A percentile compares a stretch with the other conserved stretches of the same genome.
Conservation (phyloP, 225 moss, liverwort and hornwort genomes). For the Asterella californica region DNA sequence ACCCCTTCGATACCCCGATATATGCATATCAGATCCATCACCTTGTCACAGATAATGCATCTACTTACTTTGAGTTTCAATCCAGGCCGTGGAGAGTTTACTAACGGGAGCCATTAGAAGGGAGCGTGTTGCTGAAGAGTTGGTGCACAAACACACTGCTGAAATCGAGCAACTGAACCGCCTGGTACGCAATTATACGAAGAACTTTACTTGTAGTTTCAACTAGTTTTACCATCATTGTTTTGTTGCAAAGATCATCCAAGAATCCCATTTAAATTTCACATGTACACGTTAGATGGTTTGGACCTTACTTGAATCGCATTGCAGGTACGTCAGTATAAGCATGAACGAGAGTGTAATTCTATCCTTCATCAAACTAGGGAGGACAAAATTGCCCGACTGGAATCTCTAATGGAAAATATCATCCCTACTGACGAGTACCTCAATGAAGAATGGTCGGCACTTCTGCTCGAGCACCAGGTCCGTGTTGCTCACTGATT, state of each 20-base stretch:
- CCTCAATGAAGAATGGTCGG: slow-evolving; percentile 61
- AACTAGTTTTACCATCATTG: neutral
- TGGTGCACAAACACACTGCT: slow-evolving; percentile 61
- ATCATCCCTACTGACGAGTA: slow-evolving; percentile 57
- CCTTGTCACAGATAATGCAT: too few relatives aligned
- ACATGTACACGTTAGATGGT: neutral
- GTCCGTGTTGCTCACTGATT: slow-evolving; percentile 24
- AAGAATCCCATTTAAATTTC: neutral
- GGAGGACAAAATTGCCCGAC: slow-evolving; percentile 76
- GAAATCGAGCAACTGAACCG: slow-evolving; percentile 81
- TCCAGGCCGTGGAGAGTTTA: slow-evolving; percentile 52
- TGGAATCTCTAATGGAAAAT: slow-evolving; percentile 75
- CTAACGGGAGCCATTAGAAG: slow-evolving; percentile 86
- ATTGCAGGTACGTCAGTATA: slow-evolving; percentile 85
- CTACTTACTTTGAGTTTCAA: neutral
- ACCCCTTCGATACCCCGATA: neutral
- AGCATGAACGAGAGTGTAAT: slow-evolving; percentile 86
- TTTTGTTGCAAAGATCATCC: neutral
- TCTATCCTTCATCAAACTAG: slow-evolving; percentile 71
- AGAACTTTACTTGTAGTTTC: neutral
- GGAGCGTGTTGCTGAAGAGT: slow-evolving; percentile 67
- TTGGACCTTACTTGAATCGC: neutral
- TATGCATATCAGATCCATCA: neutral
- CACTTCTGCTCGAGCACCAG: slow-evolving; percentile 68
- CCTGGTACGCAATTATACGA: slow-evolving; percentile 47